phyloP scores from a whole-genome alignment of 2,329 filamentous ascomycete genomes.

The Claviceps maximensis region DNA sequence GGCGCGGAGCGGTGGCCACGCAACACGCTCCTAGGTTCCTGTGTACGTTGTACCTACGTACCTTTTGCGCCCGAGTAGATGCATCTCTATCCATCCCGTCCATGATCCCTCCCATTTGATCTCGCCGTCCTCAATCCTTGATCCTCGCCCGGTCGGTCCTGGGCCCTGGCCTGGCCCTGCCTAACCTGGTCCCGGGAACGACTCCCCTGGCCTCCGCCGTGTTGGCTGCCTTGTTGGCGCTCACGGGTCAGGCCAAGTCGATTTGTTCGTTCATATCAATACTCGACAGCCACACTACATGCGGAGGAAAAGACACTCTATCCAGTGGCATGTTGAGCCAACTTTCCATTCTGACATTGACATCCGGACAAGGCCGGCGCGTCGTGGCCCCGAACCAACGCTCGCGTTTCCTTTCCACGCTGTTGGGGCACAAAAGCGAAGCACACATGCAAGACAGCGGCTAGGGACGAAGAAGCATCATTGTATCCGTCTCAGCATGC shows the following conservation, averaged over 20 bases:
- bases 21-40: too few relatives aligned
- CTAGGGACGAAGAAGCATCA: background rate
- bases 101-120: too few relatives aligned
- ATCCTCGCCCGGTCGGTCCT: background rate
- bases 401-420: background rate
- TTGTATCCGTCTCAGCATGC: too few relatives aligned
- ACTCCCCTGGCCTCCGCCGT: conserved; percentile 1
- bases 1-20: too few relatives aligned
- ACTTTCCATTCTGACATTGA: background rate
- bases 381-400: background rate
- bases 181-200: conserved; percentile 2
- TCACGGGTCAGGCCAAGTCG: too few relatives aligned
- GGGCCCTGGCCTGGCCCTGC: background rate
- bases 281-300: background rate
- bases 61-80: background rate
- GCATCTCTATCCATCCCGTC: background rate
- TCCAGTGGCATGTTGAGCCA: background rate
- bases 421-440: background rate
- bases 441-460: too few relatives aligned
- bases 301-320: background rate
- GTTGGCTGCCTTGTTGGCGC: background rate
- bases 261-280: too few relatives aligned
- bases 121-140: too few relatives aligned
- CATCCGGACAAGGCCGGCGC: too few relatives aligned
- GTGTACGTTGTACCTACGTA: too few relatives aligned